A percentile compares a stretch with the other conserved stretches of the same genome.
Evolutionary conservation across 257 asterid species (phyloP).

Genomic region (Striga asiatica): DNA sequence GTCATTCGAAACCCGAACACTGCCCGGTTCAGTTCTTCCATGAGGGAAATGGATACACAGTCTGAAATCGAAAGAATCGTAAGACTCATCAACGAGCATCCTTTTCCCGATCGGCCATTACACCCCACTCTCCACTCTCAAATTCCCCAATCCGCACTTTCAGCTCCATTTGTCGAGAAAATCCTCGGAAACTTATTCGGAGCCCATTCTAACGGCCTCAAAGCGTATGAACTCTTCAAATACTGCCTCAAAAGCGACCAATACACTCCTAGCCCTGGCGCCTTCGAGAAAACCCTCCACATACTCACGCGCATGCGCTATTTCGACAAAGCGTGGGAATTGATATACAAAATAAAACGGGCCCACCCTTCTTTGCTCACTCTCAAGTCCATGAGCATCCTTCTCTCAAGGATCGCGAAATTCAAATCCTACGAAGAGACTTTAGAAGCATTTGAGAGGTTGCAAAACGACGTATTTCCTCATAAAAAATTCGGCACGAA

Average conservation of each 20-base stretch:
- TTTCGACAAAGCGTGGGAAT: constrained; percentile 81
- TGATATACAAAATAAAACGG: constrained; percentile 35
- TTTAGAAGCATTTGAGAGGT: constrained; percentile 64
- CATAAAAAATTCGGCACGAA: constrained; percentile 50
- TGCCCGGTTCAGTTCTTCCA: constrained; percentile 27
- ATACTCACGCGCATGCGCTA: constrained; percentile 85
- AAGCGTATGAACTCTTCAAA: constrained; percentile 64
- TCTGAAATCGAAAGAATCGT: constrained; percentile 34
- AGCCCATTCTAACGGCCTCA: constrained; percentile 81
- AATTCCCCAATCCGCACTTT: constrained; percentile 30
- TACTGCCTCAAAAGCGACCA: constrained; percentile 44
- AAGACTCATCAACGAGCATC: constrained; percentile 50
- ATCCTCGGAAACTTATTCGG: constrained; percentile 75
- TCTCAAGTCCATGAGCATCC: constrained; percentile 77
- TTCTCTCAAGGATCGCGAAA: constrained; percentile 76
- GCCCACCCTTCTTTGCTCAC: constrained; percentile 60
- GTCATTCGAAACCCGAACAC: constrained; percentile 19
- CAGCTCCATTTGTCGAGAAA: constrained; percentile 51
- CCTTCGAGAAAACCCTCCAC: constrained; percentile 83
- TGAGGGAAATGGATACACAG: constrained; percentile 15
- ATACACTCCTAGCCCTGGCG: constrained; percentile 62
- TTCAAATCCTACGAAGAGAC: constrained; percentile 64
- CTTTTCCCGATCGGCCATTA: constrained; percentile 48
- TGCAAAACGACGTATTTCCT: constrained; percentile 48
- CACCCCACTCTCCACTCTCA: constrained; percentile 34